A percentile compares a stretch with the other conserved stretches of the same genome.
Evolutionary conservation across 352 stramenopile species (phyloP).

Genomic region (Phytopythium montanum): DNA sequence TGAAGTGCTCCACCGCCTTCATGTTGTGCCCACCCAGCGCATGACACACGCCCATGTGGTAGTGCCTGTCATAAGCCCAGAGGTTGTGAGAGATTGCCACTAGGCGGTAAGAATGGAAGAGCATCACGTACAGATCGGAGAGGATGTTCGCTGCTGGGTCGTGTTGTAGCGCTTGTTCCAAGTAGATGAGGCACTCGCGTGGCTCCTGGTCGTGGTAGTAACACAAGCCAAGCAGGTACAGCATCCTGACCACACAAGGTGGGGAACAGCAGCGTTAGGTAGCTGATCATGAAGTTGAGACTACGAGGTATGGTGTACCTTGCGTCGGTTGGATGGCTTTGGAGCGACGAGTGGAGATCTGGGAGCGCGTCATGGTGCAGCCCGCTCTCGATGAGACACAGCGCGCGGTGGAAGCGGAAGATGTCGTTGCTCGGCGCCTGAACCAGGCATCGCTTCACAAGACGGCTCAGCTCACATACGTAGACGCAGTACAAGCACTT

Average conservation of each 20-base stretch:
- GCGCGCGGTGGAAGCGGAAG: slow-evolving; percentile 59
- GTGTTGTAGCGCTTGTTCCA: slow-evolving; percentile 35
- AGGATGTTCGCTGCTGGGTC: slow-evolving; percentile 27
- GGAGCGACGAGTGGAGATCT: slow-evolving; percentile 46
- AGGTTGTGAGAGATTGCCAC: background rate
- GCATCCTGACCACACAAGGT: slow-evolving; percentile 33
- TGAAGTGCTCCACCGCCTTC: slow-evolving; percentile 69
- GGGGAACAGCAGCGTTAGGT: slow-evolving; percentile 1
- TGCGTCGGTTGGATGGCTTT: slow-evolving; percentile 19
- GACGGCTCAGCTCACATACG: background rate
- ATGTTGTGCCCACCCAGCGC: slow-evolving; percentile 49
- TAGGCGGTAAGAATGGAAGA: background rate
- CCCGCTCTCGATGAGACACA: slow-evolving; percentile 57
- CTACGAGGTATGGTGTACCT: slow-evolving; percentile 22
- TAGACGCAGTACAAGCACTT: background rate
- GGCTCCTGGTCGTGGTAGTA: slow-evolving; percentile 51
- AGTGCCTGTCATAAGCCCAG: slow-evolving; percentile 33
- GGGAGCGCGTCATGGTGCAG: slow-evolving; percentile 44
- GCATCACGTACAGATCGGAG: slow-evolving; percentile 48
- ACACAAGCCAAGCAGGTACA: slow-evolving; percentile 66
- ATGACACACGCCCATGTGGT: slow-evolving; percentile 61
- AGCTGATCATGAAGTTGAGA: background rate
- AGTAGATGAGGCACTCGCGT: slow-evolving; percentile 40
- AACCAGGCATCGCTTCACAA: slow-evolving; percentile 42
- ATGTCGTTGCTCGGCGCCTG: slow-evolving; percentile 44